Percentiles rank a stretch among this genome's conserved stretches.
These are phyloP conservation scores for Nakazawaea holstii DNA, from an alignment of 805 yeast species.

Conservation along the genomic window DNA sequence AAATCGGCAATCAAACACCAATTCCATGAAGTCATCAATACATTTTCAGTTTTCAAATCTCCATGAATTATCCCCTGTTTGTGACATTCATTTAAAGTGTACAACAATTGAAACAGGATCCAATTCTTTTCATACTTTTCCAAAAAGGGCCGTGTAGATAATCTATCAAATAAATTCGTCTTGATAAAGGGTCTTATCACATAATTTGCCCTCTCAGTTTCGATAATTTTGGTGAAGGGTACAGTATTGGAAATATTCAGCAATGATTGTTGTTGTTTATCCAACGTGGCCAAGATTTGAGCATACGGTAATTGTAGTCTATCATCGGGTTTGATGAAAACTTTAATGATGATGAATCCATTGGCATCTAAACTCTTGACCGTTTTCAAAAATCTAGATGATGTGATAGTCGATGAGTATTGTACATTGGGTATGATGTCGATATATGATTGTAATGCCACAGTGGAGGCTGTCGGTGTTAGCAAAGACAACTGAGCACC, in stretches of 20 bases:
- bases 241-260: constrained; percentile 54
- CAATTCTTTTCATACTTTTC: constrained; percentile 78
- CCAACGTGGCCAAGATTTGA: constrained; percentile 23
- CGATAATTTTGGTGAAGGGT: constrained; percentile 69
- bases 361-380: constrained; percentile 70
- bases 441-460: constrained; percentile 85
- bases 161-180: constrained; percentile 80
- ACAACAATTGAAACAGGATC: constrained; percentile 74
- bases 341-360: constrained; percentile 73
- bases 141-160: constrained; percentile 82
- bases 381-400: constrained; percentile 82
- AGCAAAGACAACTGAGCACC: constrained; percentile 82
- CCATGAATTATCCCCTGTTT: constrained; percentile 67
- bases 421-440: constrained; percentile 74
- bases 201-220: constrained; percentile 90
- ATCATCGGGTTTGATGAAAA: constrained; percentile 67
- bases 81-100: constrained; percentile 63
- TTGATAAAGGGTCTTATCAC: constrained; percentile 75
- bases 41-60: constrained; percentile 87
- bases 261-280: constrained; percentile 33
- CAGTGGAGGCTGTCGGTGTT: constrained; percentile 89
- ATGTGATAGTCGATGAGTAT: constrained; percentile 69
- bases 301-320: constrained; percentile 22
- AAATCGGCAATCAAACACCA: constrained; percentile 84
- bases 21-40: constrained; percentile 82